phyloP scores from a whole-genome alignment of 176 grass and related monocot species.

The Thalia dealbata region DNA sequence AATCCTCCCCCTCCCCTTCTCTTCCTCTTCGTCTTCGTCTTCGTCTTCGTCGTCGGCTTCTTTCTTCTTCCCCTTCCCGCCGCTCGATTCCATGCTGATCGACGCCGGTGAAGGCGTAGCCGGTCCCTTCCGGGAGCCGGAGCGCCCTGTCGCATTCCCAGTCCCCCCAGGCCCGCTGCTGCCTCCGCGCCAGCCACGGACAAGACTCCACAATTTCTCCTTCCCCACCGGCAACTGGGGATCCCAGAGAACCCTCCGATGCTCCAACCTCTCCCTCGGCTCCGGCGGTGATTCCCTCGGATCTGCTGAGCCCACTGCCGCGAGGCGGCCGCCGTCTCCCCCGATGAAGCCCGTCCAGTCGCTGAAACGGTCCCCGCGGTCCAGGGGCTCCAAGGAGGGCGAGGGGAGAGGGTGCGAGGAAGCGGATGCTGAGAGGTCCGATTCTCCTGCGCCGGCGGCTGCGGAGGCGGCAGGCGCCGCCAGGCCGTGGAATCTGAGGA shows the following conservation, averaged over 20 bases:
- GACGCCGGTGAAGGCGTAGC: background rate
- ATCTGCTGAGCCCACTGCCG: no score
- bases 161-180: background rate
- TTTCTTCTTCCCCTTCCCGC: background rate
- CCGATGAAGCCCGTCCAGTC: background rate
- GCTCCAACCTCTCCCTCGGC: background rate
- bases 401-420: background rate
- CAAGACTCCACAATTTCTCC: background rate
- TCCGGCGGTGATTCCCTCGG: background rate
- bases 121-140: background rate
- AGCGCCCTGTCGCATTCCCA: background rate
- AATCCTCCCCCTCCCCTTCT: background rate
- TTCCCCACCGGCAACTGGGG: constrained; percentile 3
- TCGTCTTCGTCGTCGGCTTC: background rate
- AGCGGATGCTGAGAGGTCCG: background rate
- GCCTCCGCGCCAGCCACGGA: no score
- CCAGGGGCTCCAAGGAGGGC: background rate
- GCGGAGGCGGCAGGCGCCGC: background rate
- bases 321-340: background rate
- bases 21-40: background rate
- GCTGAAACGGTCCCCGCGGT: background rate
- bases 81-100: constrained; percentile 1
- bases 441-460: background rate
- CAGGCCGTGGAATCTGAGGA: constrained; percentile 19
- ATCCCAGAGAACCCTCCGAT: background rate